Evolutionary conservation across 352 stramenopile species (phyloP).

Genomic region (Globisporangium megalacanthum): DNA sequence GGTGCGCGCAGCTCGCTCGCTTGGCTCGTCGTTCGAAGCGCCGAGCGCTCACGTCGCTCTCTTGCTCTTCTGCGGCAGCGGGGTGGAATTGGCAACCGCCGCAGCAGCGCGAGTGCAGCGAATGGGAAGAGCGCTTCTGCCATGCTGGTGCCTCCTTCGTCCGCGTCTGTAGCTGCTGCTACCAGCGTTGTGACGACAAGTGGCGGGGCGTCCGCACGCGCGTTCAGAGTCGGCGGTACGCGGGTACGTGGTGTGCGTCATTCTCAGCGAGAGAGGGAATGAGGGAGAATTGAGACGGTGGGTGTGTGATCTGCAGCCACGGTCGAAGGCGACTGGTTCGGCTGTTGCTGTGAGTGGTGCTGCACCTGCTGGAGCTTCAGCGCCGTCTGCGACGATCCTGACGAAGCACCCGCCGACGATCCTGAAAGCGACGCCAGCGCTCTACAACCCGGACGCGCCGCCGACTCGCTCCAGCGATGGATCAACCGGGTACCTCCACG

Average conservation of each 20-base stretch:
- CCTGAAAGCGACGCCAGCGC: slow-evolving; percentile 13
- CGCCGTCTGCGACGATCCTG: slow-evolving; percentile 18
- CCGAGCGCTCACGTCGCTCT: not conserved
- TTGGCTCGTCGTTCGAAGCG: not conserved
- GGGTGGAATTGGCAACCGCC: slow-evolving; percentile 20
- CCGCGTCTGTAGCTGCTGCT: not conserved
- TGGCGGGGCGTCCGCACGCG: slow-evolving; percentile 15
- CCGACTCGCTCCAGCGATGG: slow-evolving; percentile 10
- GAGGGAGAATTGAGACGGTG: not conserved
- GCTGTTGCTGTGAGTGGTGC: not conserved
- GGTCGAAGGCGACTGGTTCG: slow-evolving; percentile 21
- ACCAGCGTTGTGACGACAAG: not conserved
- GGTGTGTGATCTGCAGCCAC: slow-evolving; percentile 13
- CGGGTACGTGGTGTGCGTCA: slow-evolving; percentile 9
- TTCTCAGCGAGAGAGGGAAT: not conserved
- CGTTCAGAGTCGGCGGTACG: slow-evolving; percentile 20
- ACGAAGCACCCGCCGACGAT: slow-evolving; percentile 41
- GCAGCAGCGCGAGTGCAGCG: not conserved
- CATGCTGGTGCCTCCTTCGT: not conserved
- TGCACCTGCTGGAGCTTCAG: slow-evolving; percentile 1
- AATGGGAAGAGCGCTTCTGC: slow-evolving; percentile 1
- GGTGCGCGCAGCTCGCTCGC: too few relatives aligned
- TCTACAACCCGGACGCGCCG: slow-evolving; percentile 11
- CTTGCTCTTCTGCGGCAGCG: slow-evolving; percentile 9
- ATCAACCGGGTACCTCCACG: slow-evolving; percentile 9